Percentiles rank a stretch among this genome's conserved stretches.
Conservation (phyloP, 768 basidiomycete genomes). For the Mycena olivaceomarginata region DNA sequence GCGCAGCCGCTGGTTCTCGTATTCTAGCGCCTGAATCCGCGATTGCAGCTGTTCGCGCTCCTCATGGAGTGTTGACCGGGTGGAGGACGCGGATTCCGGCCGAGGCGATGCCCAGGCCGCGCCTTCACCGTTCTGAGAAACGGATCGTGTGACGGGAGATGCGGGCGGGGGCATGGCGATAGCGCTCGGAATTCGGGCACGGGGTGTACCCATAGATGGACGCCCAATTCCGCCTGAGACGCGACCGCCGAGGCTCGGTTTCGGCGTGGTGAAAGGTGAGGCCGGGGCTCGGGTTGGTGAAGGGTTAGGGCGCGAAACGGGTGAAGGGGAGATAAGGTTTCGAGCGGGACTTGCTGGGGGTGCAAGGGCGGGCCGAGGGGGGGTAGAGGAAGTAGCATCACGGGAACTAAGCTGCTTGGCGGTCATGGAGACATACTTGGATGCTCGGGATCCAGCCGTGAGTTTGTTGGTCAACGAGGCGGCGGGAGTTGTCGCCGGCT, state of each 20-base stretch:
- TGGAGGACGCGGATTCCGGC: slow-evolving; percentile 58
- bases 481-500: slow-evolving; percentile 54
- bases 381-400: slow-evolving; percentile 56
- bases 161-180: slow-evolving; percentile 89
- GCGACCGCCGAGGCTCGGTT: slow-evolving; percentile 63
- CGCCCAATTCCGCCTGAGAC: slow-evolving; percentile 57
- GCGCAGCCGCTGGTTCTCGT: slow-evolving; percentile 80
- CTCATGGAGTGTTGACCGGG: slow-evolving; percentile 58
- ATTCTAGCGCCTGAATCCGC: slow-evolving; percentile 78
- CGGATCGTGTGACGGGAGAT: slow-evolving; percentile 70
- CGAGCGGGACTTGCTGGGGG: slow-evolving; percentile 52
- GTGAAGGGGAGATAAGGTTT: slow-evolving; percentile 55
- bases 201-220: slow-evolving; percentile 73
- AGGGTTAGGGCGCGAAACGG: slow-evolving; percentile 58
- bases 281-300: slow-evolving; percentile 68
- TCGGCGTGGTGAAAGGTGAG: slow-evolving; percentile 85
- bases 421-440: slow-evolving; percentile 90
- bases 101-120: slow-evolving; percentile 57
- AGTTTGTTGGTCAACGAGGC: slow-evolving; percentile 67
- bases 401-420: slow-evolving; percentile 85
- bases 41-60: slow-evolving; percentile 67
- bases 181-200: slow-evolving; percentile 81
- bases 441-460: slow-evolving; percentile 90
- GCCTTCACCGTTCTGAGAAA: slow-evolving; percentile 65
- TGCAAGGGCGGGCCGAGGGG: slow-evolving; percentile 48